phyloP scores from a whole-genome alignment of 2,329 filamentous ascomycete species.

The Tympanopsis confertula region DNA sequence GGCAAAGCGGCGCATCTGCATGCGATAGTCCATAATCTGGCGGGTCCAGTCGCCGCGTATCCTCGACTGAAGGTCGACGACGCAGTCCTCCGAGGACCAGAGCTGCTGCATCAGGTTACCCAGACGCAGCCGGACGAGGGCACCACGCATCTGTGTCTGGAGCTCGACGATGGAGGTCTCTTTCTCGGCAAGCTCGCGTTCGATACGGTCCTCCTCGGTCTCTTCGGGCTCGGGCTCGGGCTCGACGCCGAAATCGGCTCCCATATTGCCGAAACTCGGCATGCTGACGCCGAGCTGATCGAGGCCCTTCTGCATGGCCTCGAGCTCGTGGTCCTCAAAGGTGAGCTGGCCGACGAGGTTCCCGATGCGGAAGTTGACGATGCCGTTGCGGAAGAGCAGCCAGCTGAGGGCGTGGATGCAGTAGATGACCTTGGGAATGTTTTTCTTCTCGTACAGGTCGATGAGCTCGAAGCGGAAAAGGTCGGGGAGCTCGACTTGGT shows the following conservation, averaged over 20 bases:
- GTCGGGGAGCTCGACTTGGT: conserved; percentile 83
- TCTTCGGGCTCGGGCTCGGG: conserved; percentile 70
- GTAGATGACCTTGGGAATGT: conserved; percentile 97
- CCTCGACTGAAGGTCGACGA: conserved; percentile 74
- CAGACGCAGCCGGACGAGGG: conserved; percentile 63
- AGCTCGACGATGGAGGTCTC: conserved; percentile 65
- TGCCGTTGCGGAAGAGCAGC: conserved; percentile 89
- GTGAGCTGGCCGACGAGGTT: conserved; percentile 93
- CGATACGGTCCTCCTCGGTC: conserved; percentile 78
- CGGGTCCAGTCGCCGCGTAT: conserved; percentile 80
- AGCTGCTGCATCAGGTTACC: conserved; percentile 76
- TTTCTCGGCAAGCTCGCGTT: conserved; percentile 70
- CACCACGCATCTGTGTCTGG: conserved; percentile 77
- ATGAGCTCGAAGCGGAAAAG: conserved; percentile 95
- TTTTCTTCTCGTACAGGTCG: conserved; percentile 98
- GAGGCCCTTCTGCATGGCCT: conserved; percentile 91
- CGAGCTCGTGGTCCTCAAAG: conserved; percentile 94
- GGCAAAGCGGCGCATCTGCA: conserved; percentile 74
- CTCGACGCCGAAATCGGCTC: conserved; percentile 85
- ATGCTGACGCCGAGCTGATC: conserved; percentile 91
- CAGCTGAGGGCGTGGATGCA: conserved; percentile 95
- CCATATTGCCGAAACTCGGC: conserved; percentile 97
- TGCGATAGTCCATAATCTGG: conserved; percentile 70
- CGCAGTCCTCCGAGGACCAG: conserved; percentile 71
- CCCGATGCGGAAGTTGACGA: conserved; percentile 89